Conservation (phyloP, 495 filamentous ascomycete genomes). For the Penicillium silybi region DNA sequence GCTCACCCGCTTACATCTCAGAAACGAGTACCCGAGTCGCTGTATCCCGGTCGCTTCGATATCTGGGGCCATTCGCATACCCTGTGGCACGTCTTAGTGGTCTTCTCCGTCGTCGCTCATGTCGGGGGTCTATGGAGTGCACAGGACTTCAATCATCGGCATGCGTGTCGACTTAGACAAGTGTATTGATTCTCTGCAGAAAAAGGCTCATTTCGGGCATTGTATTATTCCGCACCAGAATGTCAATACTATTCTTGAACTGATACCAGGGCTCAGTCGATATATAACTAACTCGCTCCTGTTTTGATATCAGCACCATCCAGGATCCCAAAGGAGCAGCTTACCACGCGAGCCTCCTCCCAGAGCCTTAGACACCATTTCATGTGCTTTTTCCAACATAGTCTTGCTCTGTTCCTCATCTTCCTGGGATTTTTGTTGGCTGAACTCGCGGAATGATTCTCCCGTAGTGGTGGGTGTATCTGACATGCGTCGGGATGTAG, state of each 20-base stretch:
- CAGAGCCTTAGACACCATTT: constrained; percentile 26
- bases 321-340: neutral
- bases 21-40: constrained; percentile 15
- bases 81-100: constrained; percentile 22
- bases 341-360: constrained; percentile 25
- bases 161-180: neutral
- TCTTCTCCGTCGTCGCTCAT: constrained; percentile 16
- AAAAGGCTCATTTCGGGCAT: neutral
- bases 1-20: neutral
- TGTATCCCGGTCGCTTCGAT: constrained; percentile 14
- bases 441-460: constrained; percentile 1
- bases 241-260: neutral
- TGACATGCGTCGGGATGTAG: constrained; percentile 25
- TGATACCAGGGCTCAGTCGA: too few relatives aligned
- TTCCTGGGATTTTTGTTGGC: neutral
- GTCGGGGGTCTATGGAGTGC: constrained; percentile 15
- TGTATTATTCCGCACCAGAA: neutral
- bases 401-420: constrained; percentile 3
- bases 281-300: neutral
- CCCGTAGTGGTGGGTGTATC: constrained; percentile 17
- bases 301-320: neutral
- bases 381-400: constrained; percentile 18
- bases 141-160: constrained; percentile 8
- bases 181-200: neutral
- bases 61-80: constrained; percentile 21